Evolutionary conservation across 306 rosid species (phyloP).

Genomic region (Rubus parviflorus): DNA sequence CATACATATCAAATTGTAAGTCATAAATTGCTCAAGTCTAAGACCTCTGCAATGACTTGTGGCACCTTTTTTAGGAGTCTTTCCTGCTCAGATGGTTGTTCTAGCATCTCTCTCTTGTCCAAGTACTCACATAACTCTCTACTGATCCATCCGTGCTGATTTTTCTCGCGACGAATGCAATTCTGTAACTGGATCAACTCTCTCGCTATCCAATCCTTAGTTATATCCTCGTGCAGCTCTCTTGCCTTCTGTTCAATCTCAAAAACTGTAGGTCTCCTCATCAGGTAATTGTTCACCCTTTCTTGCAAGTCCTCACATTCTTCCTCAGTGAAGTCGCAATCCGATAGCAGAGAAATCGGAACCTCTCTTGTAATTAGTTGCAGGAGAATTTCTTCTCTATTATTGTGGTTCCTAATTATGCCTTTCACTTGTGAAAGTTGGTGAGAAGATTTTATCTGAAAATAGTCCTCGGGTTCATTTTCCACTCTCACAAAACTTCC

Average conservation of each 20-base stretch:
- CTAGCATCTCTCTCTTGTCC: neutral
- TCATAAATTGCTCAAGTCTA: neutral
- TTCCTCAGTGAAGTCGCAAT: slow-evolving; percentile 64
- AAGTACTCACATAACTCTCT: neutral
- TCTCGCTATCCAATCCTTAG: neutral
- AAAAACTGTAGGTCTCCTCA: neutral
- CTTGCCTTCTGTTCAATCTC: neutral
- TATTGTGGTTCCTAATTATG: slow-evolving; percentile 9
- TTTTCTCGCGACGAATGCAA: neutral
- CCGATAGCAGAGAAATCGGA: slow-evolving; percentile 49
- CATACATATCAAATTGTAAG: neutral
- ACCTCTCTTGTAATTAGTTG: slow-evolving; percentile 38
- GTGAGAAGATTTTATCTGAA: neutral
- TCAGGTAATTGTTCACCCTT: neutral
- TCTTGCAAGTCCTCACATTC: neutral
- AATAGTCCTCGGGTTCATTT: neutral
- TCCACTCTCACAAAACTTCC: neutral
- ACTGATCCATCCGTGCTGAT: slow-evolving; percentile 7
- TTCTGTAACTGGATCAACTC: neutral
- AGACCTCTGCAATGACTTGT: neutral
- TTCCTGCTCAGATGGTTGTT: neutral
- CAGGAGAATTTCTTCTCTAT: slow-evolving; percentile 33
- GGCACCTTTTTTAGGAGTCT: neutral
- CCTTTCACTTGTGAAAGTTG: neutral
- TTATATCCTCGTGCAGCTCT: neutral